These are phyloP conservation scores for Cordyceps cateniannulata DNA, from an alignment of 2,329 filamentous ascomycete genomes.

Conservation along the genomic window DNA sequence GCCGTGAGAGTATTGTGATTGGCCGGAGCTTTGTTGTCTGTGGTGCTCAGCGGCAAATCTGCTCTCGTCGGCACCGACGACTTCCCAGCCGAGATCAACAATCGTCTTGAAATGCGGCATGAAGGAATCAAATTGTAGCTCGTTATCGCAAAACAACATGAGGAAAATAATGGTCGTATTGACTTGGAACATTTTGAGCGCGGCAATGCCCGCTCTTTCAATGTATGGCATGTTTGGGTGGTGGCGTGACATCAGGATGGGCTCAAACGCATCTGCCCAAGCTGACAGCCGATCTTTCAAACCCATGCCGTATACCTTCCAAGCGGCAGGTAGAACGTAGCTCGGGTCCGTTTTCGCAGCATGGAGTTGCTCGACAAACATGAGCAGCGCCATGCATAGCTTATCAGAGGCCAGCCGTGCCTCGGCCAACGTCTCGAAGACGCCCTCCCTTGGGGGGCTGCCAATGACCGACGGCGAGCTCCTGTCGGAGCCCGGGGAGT, in stretches of 20 bases:
- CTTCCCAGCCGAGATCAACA: constrained; percentile 51
- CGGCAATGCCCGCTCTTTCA: constrained; percentile 53
- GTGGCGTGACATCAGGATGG: constrained; percentile 43
- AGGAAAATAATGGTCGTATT: constrained; percentile 51
- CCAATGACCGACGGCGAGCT: constrained; percentile 31
- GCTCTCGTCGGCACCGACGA: constrained; percentile 52
- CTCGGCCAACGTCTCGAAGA: constrained; percentile 45
- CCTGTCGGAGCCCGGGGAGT: constrained; percentile 37
- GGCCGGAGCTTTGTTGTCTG: not conserved
- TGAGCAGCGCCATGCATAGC: constrained; percentile 49
- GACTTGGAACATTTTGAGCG: constrained; percentile 56
- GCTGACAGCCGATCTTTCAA: constrained; percentile 46
- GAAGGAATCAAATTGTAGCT: constrained; percentile 53
- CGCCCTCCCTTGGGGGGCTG: constrained; percentile 19
- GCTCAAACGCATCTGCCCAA: constrained; percentile 52
- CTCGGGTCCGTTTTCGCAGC: constrained; percentile 44
- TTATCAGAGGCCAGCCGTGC: constrained; percentile 51
- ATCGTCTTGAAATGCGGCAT: constrained; percentile 46
- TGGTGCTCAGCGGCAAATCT: constrained; percentile 41
- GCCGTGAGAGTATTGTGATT: not conserved
- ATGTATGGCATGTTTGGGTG: constrained; percentile 44
- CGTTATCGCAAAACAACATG: constrained; percentile 54
- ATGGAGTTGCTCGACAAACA: constrained; percentile 50
- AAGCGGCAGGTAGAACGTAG: constrained; percentile 42
- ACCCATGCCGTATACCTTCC: constrained; percentile 40